Conservation (phyloP, 768 basidiomycete species). For the Mrakia hoshinonis region DNA sequence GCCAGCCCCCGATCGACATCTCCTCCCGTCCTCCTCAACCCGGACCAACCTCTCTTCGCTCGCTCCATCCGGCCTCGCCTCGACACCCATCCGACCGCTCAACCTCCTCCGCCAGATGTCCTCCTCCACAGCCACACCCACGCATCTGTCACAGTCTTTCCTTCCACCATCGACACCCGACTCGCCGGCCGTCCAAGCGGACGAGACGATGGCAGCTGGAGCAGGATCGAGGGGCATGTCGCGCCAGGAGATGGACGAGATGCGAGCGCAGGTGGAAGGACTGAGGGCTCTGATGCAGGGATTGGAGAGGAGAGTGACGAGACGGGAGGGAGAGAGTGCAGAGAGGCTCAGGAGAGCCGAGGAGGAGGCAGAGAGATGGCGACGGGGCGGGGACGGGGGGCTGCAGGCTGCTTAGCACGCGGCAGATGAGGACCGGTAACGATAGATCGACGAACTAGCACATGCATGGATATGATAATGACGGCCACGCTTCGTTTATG, state of each 20-base stretch:
- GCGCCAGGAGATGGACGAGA: not conserved
- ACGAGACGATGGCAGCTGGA: not conserved
- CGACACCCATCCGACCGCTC: not conserved
- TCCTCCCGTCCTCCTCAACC: not conserved
- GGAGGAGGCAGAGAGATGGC: not conserved
- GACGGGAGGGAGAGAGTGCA: not conserved
- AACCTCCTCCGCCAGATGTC: not conserved
- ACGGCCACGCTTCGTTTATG: not conserved
- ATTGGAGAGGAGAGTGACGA: not conserved
- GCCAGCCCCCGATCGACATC: not conserved
- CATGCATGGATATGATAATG: not conserved
- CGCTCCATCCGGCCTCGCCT: not conserved
- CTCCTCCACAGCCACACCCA: not conserved
- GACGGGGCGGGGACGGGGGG: not conserved
- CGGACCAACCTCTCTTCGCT: not conserved
- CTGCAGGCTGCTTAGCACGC: not conserved
- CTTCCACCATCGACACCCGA: not conserved
- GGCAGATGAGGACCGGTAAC: not conserved
- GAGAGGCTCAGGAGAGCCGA: not conserved
- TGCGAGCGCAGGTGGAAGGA: not conserved
- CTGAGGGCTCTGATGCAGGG: not conserved
- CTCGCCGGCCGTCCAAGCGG: not conserved
- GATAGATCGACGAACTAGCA: not conserved
- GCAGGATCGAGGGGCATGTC: not conserved
- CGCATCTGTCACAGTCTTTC: not conserved